Evolutionary conservation across 176 grass and related monocot genomes (phyloP).

Genomic region (Raddia distichophylla): DNA sequence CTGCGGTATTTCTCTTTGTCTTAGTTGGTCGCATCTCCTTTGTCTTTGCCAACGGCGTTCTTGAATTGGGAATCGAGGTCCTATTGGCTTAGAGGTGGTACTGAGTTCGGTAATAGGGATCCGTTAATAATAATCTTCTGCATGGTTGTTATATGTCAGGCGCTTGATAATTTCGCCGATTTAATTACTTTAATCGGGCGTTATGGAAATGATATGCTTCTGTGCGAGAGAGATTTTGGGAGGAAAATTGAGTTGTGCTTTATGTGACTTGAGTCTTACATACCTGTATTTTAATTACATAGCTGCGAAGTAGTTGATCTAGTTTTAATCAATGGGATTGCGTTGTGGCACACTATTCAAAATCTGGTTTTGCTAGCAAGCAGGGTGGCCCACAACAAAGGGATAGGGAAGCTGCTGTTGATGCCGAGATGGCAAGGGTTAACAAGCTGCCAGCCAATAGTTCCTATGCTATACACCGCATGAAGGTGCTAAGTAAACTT

Average conservation of each 20-base stretch:
- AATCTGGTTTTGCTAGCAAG: constrained; percentile 30
- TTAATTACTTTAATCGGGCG: background rate
- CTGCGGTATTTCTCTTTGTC: constrained; percentile 35
- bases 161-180: background rate
- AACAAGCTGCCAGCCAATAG: constrained; percentile 76
- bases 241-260: background rate
- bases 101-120: too few species aligned
- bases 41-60: background rate
- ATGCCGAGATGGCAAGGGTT: constrained; percentile 58
- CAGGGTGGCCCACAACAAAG: constrained; percentile 35
- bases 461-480: constrained; percentile 77
- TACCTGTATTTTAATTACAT: background rate
- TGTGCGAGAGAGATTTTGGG: background rate
- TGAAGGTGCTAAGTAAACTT: constrained; percentile 86
- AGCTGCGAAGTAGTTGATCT: background rate
- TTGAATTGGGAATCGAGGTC: constrained; percentile 3
- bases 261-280: constrained; percentile 2
- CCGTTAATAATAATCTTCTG: background rate
- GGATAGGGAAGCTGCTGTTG: constrained; percentile 54
- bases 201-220: background rate
- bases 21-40: constrained; percentile 7
- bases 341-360: constrained; percentile 17
- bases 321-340: background rate
- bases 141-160: background rate
- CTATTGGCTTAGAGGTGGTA: background rate